Evolutionary conservation across 2,329 filamentous ascomycete genomes (phyloP), one percentile per base, ranked within the genome.

Genomic region (Hypomyces perniciosus): DNA sequence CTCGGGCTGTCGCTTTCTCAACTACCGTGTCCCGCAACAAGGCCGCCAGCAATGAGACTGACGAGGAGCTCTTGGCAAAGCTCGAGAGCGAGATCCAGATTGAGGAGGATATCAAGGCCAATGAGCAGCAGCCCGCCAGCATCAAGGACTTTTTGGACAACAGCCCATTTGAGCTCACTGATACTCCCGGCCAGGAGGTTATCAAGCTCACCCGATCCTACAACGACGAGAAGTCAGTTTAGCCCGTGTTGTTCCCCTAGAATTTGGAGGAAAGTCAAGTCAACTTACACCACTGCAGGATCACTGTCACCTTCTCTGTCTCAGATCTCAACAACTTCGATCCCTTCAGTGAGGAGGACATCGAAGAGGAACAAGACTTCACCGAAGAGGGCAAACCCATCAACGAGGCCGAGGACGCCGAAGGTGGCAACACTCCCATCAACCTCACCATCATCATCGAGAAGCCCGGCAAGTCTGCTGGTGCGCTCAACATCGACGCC

Each of bases 101-200:
- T 65, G 93, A 97, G 79, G 81, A 83, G 63, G 85, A 91, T 65
- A 84, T 90, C 71, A 85, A 86, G 71, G 78, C 85, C 58, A 77
- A 81, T 55, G 82, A 88, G 63, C 80, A 87, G 57, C 72, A 87
- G 58, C 86, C 90, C 38, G 78, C 83, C 56, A 88, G 85, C 68
- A 81, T 96, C 69, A 85, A 90, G 73, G 88, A 93, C 68, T 96
- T 95, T 72, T 73, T 96, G 44, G 84, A 92, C 65, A 92, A 89
- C 73, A 85, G 85, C 65, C 80, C 85, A 38, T 99, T 90, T 71
- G 78, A 92, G 78, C 79, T 93, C 55, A 77, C 88, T 63, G 93
- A 99, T 70, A 82, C 78, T 31, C 78, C 85, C 29, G 93, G 93
- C 56, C 81, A 90, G 69, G 88, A 97, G 74, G 90, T 96, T 61